Base-by-base conservation (phyloP, 78 protist genomes). In the Dictyostelium firmibasis region DNA sequence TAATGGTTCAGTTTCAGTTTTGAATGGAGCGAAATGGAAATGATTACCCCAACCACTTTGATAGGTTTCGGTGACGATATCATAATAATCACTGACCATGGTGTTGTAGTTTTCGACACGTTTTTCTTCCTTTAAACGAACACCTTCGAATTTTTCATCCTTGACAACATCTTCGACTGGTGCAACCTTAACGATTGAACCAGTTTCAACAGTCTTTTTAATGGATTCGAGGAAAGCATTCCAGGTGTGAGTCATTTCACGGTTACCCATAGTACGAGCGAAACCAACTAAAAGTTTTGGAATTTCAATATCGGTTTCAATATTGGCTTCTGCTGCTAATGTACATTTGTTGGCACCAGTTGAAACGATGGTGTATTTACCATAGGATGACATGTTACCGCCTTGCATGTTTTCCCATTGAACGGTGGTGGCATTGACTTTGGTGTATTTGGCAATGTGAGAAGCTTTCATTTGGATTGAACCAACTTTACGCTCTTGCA, bases 21-120 rank as follows among this genome's bases (percentile, higher is more conserved):
- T 88, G 93, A 88, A 88, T 88, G 93, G 93, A 60, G 93, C 93
- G 50, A 88, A 88, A 31, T 88, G 93, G 93, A 88, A 88, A 64
- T 88, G 93, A 31, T 88, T 76, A 64, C 93, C 93, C 93, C 93
- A 88, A 79, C 93, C 93, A 25, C 36, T 16, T 88, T 88, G 93
- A 35, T 88, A 88, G 81, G 93, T 88, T 70, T 88, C 93, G 67
- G 93, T 88, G 16, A 88, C 93, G 47, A 79, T 78, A 79, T 88
- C 93, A 67, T 88, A 88, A 33, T 88, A 88, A 25, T 88, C 93
- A 43, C 81, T 62, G 9, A 88, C 93, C 93, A 88, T 88, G 18
- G 93, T 88, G 29, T 88, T 88, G 81, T 88, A 88, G 81, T 88
- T 88, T 64, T 88, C 93, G 0, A 50, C 47, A 33, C 93, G 33